Percentiles rank a stretch among this genome's conserved stretches.
Evolutionary conservation across 805 yeast genomes (phyloP).

Genomic region (Candida sanyiensis): DNA sequence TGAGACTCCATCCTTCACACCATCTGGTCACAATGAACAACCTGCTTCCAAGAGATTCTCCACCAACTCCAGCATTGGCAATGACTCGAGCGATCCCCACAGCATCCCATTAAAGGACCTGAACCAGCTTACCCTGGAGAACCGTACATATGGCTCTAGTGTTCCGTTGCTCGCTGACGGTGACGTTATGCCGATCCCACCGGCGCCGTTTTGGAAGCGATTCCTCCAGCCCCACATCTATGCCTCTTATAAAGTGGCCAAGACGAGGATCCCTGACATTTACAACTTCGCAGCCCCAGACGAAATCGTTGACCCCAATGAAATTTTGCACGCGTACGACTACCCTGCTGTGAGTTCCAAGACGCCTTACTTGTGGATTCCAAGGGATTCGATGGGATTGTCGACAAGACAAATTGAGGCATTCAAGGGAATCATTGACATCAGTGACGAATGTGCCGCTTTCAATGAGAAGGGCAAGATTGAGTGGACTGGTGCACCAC

Average conservation of each 20-base stretch:
- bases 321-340: slow-evolving; percentile 59
- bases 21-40: slow-evolving; percentile 29
- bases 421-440: slow-evolving; percentile 49
- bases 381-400: slow-evolving; percentile 83
- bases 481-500: slow-evolving; percentile 48
- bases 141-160: slow-evolving; percentile 19
- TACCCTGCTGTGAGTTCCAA: slow-evolving; percentile 66
- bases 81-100: slow-evolving; percentile 16
- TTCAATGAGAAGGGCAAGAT: slow-evolving; percentile 47
- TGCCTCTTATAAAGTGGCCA: slow-evolving; percentile 42
- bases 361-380: slow-evolving; percentile 85
- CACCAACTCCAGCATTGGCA: slow-evolving; percentile 9
- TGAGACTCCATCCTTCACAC: slow-evolving; percentile 50
- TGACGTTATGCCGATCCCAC: slow-evolving; percentile 27
- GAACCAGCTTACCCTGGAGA: slow-evolving; percentile 19
- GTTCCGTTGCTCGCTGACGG: slow-evolving; percentile 74
- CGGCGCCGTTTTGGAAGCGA: slow-evolving; percentile 39
- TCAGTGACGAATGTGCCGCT: slow-evolving; percentile 62
- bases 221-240: slow-evolving; percentile 53
- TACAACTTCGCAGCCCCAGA: slow-evolving; percentile 46
- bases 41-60: slow-evolving; percentile 4
- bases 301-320: slow-evolving; percentile 31
- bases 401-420: slow-evolving; percentile 54
- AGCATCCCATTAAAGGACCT: slow-evolving; percentile 25
- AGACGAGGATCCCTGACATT: slow-evolving; percentile 52